These are phyloP conservation scores for Phytophthora constricta DNA, from an alignment of 352 stramenopile species.

Conservation along the genomic window DNA sequence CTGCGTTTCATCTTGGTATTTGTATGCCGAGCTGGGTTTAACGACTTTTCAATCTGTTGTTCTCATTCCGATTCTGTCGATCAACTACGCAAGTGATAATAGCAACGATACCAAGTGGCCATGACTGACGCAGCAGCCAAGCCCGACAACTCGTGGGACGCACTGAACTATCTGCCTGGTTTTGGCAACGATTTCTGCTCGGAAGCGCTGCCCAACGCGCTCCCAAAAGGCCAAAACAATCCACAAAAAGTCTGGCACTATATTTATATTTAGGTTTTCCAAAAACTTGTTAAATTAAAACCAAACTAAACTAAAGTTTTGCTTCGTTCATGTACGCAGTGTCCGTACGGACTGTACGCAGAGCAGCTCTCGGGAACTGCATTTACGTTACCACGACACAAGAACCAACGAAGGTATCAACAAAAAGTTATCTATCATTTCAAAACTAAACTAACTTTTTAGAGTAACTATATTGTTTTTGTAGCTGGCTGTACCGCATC, in stretches of 20 bases:
- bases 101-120: not conserved
- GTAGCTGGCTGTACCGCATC: conserved; percentile 95
- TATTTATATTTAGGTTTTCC: too few species aligned
- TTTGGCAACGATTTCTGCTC: conserved; percentile 96
- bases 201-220: conserved; percentile 87
- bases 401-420: conserved; percentile 78
- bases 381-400: conserved; percentile 94
- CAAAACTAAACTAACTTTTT: not conserved
- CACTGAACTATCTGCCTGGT: conserved; percentile 88
- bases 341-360: conserved; percentile 92
- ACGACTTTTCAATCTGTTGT: not conserved
- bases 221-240: conserved; percentile 95
- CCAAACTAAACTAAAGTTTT: not conserved
- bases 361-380: conserved; percentile 97
- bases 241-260: conserved; percentile 72
- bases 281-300: too few species aligned
- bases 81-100: not conserved
- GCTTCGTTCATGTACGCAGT: conserved; percentile 37
- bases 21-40: not conserved
- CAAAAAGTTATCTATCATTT: too few species aligned
- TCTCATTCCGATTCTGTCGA: not conserved
- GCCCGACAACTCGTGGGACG: conserved; percentile 43
- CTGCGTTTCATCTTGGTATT: not conserved
- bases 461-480: conserved; percentile 12
- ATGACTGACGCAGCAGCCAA: not conserved